These are phyloP conservation scores for Paxillus rubicundulus DNA, from an alignment of 768 basidiomycete species.

Conservation along the genomic window DNA sequence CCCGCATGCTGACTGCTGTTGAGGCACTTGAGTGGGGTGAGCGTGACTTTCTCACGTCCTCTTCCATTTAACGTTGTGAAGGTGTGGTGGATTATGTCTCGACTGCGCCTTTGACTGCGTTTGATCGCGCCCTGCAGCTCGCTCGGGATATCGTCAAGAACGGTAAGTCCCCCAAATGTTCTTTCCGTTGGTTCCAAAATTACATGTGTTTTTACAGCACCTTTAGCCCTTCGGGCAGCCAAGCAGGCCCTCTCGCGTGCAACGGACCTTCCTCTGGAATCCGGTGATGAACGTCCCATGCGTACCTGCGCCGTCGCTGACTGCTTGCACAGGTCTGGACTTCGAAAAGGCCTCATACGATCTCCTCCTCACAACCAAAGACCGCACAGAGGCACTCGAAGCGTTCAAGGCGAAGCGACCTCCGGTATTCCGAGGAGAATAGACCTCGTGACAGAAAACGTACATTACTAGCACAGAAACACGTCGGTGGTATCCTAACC, in stretches of 20 bases:
- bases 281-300: conserved; percentile 41
- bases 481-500: conserved; percentile 34
- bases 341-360: conserved; percentile 88
- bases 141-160: conserved; percentile 65
- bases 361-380: conserved; percentile 66
- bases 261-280: conserved; percentile 73
- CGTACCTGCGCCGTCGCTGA: not conserved
- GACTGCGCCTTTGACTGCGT: conserved; percentile 53
- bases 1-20: conserved; percentile 58
- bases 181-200: not conserved
- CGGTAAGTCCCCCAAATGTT: conserved; percentile 41
- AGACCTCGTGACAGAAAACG: conserved; percentile 8
- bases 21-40: conserved; percentile 75
- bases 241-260: conserved; percentile 84
- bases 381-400: conserved; percentile 78
- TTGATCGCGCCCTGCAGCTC: conserved; percentile 68
- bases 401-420: conserved; percentile 84
- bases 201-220: conserved; percentile 47
- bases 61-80: conserved; percentile 32
- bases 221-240: conserved; percentile 82
- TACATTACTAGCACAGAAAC: not conserved
- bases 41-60: not conserved
- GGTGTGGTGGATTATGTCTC: conserved; percentile 84
- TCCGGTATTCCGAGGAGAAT: conserved; percentile 82
- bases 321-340: conserved; percentile 62